These are phyloP conservation scores for Kandelia obovata DNA, from an alignment of 345 rosid genomes.

Conservation along the genomic window DNA sequence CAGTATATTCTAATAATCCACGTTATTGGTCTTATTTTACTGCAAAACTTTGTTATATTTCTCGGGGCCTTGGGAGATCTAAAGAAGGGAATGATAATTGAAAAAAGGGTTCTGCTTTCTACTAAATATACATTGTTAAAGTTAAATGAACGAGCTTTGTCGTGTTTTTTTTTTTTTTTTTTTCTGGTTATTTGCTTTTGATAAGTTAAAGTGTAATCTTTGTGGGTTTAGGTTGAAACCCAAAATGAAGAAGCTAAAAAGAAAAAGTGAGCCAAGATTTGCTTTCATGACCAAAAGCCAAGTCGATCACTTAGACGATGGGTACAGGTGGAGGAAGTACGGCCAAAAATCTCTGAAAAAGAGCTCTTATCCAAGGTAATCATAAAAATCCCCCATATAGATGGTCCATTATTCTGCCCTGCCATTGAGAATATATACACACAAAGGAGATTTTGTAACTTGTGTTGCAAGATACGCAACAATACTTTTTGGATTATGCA, in stretches of 20 bases:
- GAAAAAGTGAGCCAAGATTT: slow-evolving; percentile 74
- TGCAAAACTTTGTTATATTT: background rate
- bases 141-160: background rate
- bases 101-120: background rate
- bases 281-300: slow-evolving; percentile 98
- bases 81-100: background rate
- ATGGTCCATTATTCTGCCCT: background rate
- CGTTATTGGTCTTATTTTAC: slow-evolving; percentile 1
- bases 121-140: background rate
- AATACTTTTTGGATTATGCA: background rate
- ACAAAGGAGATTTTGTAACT: background rate
- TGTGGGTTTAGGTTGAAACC: slow-evolving; percentile 63
- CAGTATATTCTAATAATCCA: slow-evolving; percentile 45
- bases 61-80: no score
- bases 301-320: slow-evolving; percentile 92
- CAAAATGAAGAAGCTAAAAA: slow-evolving; percentile 81
- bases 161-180: background rate
- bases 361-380: slow-evolving; percentile 93
- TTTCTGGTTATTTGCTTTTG: background rate
- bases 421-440: background rate
- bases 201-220: slow-evolving; percentile 9
- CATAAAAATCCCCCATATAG: background rate
- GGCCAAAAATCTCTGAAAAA: slow-evolving; percentile 98
- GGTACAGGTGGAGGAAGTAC: slow-evolving; percentile 96
- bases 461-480: slow-evolving; percentile 13